Base-by-base conservation (phyloP, 108 stramenopile species). In the Skeletonema potamos region DNA sequence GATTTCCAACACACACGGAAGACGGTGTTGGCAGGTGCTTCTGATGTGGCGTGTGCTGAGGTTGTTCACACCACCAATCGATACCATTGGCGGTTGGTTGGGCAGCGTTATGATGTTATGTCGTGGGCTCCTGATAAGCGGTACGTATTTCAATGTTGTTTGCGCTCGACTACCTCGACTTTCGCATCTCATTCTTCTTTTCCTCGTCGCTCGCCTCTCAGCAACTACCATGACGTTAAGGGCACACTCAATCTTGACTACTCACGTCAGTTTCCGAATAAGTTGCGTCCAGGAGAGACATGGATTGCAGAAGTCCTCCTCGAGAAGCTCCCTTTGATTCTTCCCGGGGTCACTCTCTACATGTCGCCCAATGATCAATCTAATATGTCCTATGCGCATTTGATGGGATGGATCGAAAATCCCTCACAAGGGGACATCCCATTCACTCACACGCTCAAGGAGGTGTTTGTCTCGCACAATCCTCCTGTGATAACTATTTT, bases 61-160 rank as follows among this genome's bases (percentile, higher is more conserved):
- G 97, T 99, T 10, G 88, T 96, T 74, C 95, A 98, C 84, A 97
- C 98, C 6, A 89, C 86, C 20, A 93, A 95, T 75, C 87, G 99
- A 13, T 95, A 86, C 27, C 97, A 97, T 96, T 94, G 97, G 87
- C 92, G 99, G 27, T 74, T 98, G 58, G 96, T 99, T 37, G 99
- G 99, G 0, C 88, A 92, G 18, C 76, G 98, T 30, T 95, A 97
- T 68, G 99, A 99, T 81, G 93, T 99, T 3, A 91, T 96, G 82
- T 87, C 95, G 0, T 97, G 96, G 96, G 77, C 83, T 20, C 95
- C 97, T 11, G 96, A 96, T 78, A 70, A 84, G 66, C 82, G 48
- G 48, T 51, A 51, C 5, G 48, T 46, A 22, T 51, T 51, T 51
- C 8, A 20, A 8, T 51, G 48, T 51, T 17, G 6, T 51, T 7